Base-by-base conservation (phyloP, 768 basidiomycete genomes). In the Myochromella boudieri region DNA sequence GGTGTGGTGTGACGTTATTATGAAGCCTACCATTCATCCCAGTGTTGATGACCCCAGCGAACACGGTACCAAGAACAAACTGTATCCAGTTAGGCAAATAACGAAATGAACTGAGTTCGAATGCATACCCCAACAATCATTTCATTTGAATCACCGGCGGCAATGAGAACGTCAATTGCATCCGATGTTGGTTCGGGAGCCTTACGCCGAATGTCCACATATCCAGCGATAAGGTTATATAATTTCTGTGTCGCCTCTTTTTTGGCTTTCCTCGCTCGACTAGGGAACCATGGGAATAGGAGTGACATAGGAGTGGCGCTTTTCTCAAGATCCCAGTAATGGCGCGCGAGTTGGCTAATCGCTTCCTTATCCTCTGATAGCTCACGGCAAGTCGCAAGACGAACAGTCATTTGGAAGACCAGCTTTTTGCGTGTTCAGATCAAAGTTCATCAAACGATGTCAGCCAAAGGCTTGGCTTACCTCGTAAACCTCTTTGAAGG, bases 41-140 rank as follows among this genome's bases (percentile, higher is more conserved):
- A 2, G 66, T 68, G 55, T 68, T 69, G 17, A 65, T 49, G 2
- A 67, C 60, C 8, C 68, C 71, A 9, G 69, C 69, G 42, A 69
- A 70, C n/a, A 72, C 52, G 10, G 65, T 51, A 2, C 60, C 58
- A 3, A 72, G 48, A 17, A 69, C 56, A 21, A 67, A 63, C 64
- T 68, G 42, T 31, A 14, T 14, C 20, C 29, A 8, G 3, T 25
- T 25, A 2, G 28, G 12, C 26, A 22, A 24, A 45, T 15, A n/a
- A 20, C 18, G 10, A 14, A 33, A n/a, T 14, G 29, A 28, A 42
- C 24, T 4, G 4, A 0, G 14, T 10, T 34, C 8, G 33, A 17
- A 31, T 14, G 26, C 57, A 50, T 45, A 63, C 62, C 3, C 50
- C 57, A 21, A 66, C 53, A 14, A 69, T 67, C 2, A 44, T 49